Conservation (phyloP, 441 rosid species). For the Aleurites moluccanus region DNA sequence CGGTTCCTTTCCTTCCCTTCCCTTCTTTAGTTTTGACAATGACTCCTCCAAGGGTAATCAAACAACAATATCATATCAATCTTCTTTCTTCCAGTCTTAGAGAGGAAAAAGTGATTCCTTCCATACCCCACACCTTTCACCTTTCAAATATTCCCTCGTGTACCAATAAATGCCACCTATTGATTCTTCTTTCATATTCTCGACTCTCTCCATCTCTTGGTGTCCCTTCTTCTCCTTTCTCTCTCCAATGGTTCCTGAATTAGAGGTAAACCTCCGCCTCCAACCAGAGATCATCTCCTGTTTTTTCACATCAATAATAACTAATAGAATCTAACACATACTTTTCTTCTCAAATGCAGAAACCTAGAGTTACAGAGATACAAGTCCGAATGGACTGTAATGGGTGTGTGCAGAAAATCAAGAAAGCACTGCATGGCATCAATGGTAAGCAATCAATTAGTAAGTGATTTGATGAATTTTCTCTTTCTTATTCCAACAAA, state of each 20-base stretch:
- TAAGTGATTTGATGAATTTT: background rate
- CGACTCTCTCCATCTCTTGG: constrained; percentile 22
- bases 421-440: constrained; percentile 62
- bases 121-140: constrained; percentile 55
- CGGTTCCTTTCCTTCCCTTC: background rate
- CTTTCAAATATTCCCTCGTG: constrained; percentile 54
- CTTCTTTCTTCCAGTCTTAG: background rate
- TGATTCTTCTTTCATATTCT: constrained; percentile 42
- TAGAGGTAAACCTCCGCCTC: constrained; percentile 41
- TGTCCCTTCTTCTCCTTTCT: constrained; percentile 14
- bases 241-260: constrained; percentile 44
- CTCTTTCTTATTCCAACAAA: background rate
- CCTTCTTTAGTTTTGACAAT: background rate
- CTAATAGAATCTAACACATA: background rate
- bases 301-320: background rate
- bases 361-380: constrained; percentile 59
- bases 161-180: constrained; percentile 49
- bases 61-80: constrained; percentile 18
- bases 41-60: background rate
- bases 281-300: background rate
- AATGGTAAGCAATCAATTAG: constrained; percentile 40
- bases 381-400: constrained; percentile 81
- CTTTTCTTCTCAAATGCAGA: constrained; percentile 35
- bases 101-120: constrained; percentile 55
- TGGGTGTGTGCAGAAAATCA: constrained; percentile 79